Base-by-base conservation (phyloP, 2,329 filamentous ascomycete species). In the Cytospora piceicola region DNA sequence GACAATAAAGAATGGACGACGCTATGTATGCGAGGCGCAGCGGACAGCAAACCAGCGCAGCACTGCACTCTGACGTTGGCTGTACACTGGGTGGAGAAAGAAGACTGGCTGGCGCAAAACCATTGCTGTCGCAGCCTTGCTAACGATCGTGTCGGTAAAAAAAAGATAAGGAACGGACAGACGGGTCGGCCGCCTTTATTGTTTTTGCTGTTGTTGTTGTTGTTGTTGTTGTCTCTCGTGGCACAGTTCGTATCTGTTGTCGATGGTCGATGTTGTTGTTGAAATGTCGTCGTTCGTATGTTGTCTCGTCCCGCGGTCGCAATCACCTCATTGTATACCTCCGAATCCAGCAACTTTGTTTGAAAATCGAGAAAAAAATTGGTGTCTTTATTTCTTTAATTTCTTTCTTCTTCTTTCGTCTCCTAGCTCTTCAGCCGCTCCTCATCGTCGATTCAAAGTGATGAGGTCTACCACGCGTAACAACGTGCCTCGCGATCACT, bases 401-500 rank as follows among this genome's bases (percentile, higher is more conserved):
- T 29, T 36, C 58, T 54, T 60, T 1, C 36, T 36, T 60, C 30
- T 36, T 29, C 34, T 34, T 20, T 56, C 36, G 60, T 60, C 22
- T 52, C 52, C 42, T 55, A 57, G 52, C 42, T 63, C 63, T 58
- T 39, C 58, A 52, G 52, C 67, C 67, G 65, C 61, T 67, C 65
- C 61, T 67, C 58, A 61, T 64, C 39, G 54, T 64, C 61, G 58
- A 64, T 53, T 55, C 34, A 24, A 46, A 62, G 67, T 64, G 64
- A 67, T 64, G 67, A 68, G 67, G 67, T 58, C 58, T 57, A 64
- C 61, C 67, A 68, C 67, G 67, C 55, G 59, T 55, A 42, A 34
- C 27, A 62, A 68, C 67, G 67, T 67, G 67, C 67, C 64, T 67
- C 67, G 51, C 54, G 67, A 67, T 68, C 67, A 67, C 64, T 67